Evolutionary conservation across 352 stramenopile genomes (phyloP).

Genomic region (Aphanomyces stellatus): DNA sequence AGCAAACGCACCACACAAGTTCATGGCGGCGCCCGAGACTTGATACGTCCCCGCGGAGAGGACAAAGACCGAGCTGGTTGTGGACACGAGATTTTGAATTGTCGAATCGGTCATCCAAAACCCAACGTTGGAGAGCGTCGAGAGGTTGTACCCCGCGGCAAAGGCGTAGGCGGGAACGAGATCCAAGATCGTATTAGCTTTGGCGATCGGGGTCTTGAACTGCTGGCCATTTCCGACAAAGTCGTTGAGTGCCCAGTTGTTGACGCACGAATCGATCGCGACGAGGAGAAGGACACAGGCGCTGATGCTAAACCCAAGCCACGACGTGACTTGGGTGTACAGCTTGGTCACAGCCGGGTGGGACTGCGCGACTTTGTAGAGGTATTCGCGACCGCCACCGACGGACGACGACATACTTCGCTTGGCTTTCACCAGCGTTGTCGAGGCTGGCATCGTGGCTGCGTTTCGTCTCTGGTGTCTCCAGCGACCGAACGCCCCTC

Average conservation of each 20-base stretch:
- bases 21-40: background rate
- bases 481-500: too few relatives aligned
- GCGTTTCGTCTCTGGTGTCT: too few relatives aligned
- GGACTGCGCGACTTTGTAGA: too few relatives aligned
- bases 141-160: background rate
- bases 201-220: background rate
- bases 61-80: background rate
- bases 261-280: background rate
- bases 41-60: background rate
- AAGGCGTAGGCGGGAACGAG: background rate
- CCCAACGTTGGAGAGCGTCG: background rate
- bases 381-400: too few relatives aligned
- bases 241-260: constrained; percentile 19
- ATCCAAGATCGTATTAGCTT: background rate
- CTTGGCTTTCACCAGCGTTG: too few relatives aligned
- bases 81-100: background rate
- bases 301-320: background rate
- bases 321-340: background rate
- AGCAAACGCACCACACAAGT: background rate
- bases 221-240: background rate
- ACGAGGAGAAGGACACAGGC: background rate
- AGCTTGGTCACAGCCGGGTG: too few relatives aligned
- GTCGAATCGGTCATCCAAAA: background rate
- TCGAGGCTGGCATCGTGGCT: too few relatives aligned
- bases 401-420: too few relatives aligned